phyloP scores from a whole-genome alignment of 1,139 yeast genomes.

The Saccharomyces hybrid region DNA sequence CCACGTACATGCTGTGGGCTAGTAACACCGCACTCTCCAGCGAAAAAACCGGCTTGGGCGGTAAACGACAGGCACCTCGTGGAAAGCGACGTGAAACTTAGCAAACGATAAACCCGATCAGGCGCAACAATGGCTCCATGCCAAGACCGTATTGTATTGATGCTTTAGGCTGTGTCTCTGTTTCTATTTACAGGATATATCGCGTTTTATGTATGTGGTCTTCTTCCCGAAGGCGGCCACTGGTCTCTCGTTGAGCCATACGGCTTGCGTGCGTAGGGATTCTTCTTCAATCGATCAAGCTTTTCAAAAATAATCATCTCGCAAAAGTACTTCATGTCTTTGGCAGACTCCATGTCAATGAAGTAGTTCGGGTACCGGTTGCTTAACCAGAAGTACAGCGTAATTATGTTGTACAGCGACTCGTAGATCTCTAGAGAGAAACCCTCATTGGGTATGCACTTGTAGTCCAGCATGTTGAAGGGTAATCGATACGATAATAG shows the following conservation, averaged over 20 bases:
- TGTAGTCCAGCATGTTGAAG: conserved; percentile 24
- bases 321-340: conserved; percentile 54
- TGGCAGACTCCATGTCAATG: conserved; percentile 69
- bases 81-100: background rate
- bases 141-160: background rate
- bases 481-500: conserved; percentile 32
- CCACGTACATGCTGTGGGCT: background rate
- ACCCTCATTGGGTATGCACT: conserved; percentile 21
- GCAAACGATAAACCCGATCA: background rate
- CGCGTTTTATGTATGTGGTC: background rate
- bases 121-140: background rate
- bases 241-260: conserved; percentile 5
- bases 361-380: conserved; percentile 80
- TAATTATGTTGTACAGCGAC: conserved; percentile 57
- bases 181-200: conserved; percentile 6
- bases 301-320: conserved; percentile 63
- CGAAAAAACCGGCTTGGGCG: background rate
- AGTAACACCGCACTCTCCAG: conserved; percentile 1
- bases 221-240: background rate
- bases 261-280: conserved; percentile 21
- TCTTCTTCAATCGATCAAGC: conserved; percentile 33
- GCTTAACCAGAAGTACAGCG: conserved; percentile 76
- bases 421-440: conserved; percentile 53
- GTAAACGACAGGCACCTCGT: background rate
- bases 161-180: background rate